Percentiles rank a stretch among this genome's conserved stretches.
Conservation (phyloP, 768 basidiomycete genomes). For the Termitomyces eurrhizus region DNA sequence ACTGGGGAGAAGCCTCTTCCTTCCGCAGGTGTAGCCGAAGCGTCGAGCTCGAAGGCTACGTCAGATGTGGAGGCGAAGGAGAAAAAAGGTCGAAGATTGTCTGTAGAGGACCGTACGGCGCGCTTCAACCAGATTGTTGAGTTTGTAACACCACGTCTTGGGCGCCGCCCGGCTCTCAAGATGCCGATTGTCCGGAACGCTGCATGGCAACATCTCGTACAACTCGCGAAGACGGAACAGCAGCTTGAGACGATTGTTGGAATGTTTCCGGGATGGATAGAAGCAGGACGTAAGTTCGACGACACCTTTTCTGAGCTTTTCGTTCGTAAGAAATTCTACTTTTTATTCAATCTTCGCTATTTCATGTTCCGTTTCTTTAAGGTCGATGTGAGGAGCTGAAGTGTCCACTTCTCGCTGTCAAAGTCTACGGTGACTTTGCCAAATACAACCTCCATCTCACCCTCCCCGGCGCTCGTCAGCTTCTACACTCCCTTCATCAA, state of each 20-base stretch:
- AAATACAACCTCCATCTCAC: slow-evolving; percentile 54
- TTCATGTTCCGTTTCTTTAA: slow-evolving; percentile 19
- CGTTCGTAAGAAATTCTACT: slow-evolving; percentile 41
- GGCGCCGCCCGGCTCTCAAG: background rate
- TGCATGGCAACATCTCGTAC: slow-evolving; percentile 43
- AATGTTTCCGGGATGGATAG: background rate
- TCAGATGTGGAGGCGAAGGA: background rate
- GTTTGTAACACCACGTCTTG: slow-evolving; percentile 6
- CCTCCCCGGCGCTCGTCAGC: slow-evolving; percentile 46
- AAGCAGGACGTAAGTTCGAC: slow-evolving; percentile 31
- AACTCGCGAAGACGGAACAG: slow-evolving; percentile 44
- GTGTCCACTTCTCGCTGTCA: slow-evolving; percentile 52
- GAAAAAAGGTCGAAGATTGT: slow-evolving; percentile 1
- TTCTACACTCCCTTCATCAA: slow-evolving; percentile 42
- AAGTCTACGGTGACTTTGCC: slow-evolving; percentile 57
- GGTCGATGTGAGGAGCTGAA: slow-evolving; percentile 60
- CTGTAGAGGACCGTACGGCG: background rate
- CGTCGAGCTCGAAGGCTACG: background rate
- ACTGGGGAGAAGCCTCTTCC: background rate
- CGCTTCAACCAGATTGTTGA: slow-evolving; percentile 1
- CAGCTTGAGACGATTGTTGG: slow-evolving; percentile 41
- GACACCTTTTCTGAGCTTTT: slow-evolving; percentile 42
- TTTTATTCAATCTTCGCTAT: background rate
- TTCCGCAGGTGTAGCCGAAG: background rate
- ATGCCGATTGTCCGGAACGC: slow-evolving; percentile 30